Conservation (phyloP, 1,139 yeast species). For the Wickerhamomyces sp. region DNA sequence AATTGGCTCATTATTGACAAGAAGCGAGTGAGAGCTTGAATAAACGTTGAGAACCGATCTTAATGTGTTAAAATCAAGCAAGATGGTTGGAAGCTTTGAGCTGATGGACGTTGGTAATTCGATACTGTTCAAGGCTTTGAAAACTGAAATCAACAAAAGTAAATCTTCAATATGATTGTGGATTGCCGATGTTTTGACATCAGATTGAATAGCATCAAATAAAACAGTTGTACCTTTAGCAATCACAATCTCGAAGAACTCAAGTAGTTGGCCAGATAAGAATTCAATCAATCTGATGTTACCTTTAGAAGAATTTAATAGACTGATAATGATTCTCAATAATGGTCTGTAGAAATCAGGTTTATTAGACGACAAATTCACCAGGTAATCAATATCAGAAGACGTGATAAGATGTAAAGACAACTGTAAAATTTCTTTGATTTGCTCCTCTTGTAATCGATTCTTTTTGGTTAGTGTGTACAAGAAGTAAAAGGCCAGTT, state of each 20-base stretch:
- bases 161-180: slow-evolving; percentile 58
- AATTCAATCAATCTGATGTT: slow-evolving; percentile 40
- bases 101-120: slow-evolving; percentile 47
- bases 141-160: slow-evolving; percentile 54
- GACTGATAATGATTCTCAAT: slow-evolving; percentile 50
- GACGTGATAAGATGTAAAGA: slow-evolving; percentile 41
- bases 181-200: slow-evolving; percentile 33
- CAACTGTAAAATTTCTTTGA: slow-evolving; percentile 21
- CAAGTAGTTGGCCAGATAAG: slow-evolving; percentile 46
- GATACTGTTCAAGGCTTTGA: slow-evolving; percentile 51
- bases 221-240: slow-evolving; percentile 53
- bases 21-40: slow-evolving; percentile 61
- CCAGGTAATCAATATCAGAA: slow-evolving; percentile 39
- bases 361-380: slow-evolving; percentile 34
- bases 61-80: slow-evolving; percentile 57
- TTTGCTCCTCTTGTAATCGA: slow-evolving; percentile 21
- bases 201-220: slow-evolving; percentile 53
- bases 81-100: slow-evolving; percentile 44
- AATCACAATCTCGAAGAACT: slow-evolving; percentile 53
- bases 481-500: slow-evolving; percentile 61
- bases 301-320: slow-evolving; percentile 39
- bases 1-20: slow-evolving; percentile 55
- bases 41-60: slow-evolving; percentile 60
- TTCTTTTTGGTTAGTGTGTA: slow-evolving; percentile 37
- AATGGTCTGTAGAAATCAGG: slow-evolving; percentile 52